Conservation (phyloP, 352 stramenopile genomes). For the Saprolegnia diclina region DNA sequence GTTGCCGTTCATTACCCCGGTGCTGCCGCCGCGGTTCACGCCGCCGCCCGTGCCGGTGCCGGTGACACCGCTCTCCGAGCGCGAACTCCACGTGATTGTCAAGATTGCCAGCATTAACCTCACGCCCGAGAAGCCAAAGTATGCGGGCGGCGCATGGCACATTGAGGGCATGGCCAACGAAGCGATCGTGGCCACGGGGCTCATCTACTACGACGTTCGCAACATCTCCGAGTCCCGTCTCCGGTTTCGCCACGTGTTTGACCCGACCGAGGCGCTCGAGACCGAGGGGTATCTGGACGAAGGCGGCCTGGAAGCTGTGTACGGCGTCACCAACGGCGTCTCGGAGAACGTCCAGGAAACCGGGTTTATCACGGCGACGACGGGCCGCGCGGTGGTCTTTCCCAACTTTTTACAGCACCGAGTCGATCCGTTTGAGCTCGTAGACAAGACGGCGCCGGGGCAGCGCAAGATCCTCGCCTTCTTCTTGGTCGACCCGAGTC, state of each 20-base stretch:
- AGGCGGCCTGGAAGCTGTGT: slow-evolving; percentile 31
- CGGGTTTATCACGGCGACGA: slow-evolving; percentile 29
- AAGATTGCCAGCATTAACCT: slow-evolving; percentile 49
- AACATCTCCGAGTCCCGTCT: slow-evolving; percentile 44
- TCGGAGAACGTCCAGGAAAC: slow-evolving; percentile 32
- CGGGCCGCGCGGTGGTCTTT: slow-evolving; percentile 38
- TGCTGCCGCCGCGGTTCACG: background rate
- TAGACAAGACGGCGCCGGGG: slow-evolving; percentile 33
- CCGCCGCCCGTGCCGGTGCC: slow-evolving; percentile 4
- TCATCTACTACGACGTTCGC: slow-evolving; percentile 48
- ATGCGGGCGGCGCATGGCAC: slow-evolving; percentile 43
- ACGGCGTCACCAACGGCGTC: slow-evolving; percentile 27
- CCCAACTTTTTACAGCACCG: slow-evolving; percentile 42
- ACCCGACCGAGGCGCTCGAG: slow-evolving; percentile 28
- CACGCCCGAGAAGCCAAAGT: slow-evolving; percentile 36
- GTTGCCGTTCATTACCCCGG: background rate
- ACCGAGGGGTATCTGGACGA: slow-evolving; percentile 29
- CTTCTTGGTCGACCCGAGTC: slow-evolving; percentile 40
- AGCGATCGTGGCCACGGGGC: slow-evolving; percentile 40
- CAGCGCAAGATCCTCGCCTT: slow-evolving; percentile 44
- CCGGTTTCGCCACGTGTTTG: slow-evolving; percentile 32
- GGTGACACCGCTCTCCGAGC: slow-evolving; percentile 23
- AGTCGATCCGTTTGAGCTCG: slow-evolving; percentile 43
- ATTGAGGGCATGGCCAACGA: slow-evolving; percentile 43
- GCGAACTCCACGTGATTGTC: slow-evolving; percentile 40